Conservation (phyloP, 129 eudicot species). For the Pulicaria dysenterica region DNA sequence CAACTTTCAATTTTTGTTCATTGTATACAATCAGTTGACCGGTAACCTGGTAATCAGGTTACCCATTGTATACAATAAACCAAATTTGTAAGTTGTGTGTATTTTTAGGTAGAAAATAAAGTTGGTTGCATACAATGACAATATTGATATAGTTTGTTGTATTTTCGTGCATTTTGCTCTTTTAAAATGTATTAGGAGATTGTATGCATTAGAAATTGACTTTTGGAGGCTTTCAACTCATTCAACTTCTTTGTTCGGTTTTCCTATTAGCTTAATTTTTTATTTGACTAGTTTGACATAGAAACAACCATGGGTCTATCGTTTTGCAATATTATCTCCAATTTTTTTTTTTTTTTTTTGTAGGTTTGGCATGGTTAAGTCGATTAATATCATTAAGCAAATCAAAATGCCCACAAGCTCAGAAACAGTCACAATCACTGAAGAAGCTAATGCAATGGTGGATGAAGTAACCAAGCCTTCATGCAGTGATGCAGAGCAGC, state of each 20-base stretch:
- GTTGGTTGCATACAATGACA: too few species aligned
- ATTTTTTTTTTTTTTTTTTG: slow-evolving; percentile 26
- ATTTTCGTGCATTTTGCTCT: too few species aligned
- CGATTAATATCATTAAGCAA: slow-evolving; percentile 65
- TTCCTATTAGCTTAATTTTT: not conserved
- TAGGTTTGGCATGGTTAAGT: slow-evolving; percentile 89
- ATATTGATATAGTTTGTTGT: too few species aligned
- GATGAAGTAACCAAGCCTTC: slow-evolving; percentile 13
- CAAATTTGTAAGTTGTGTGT: too few species aligned
- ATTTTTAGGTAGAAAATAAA: too few species aligned
- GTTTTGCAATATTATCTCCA: not conserved
- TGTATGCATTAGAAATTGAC: not conserved
- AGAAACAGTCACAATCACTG: slow-evolving; percentile 32
- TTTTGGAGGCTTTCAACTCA: not conserved
- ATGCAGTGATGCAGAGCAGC: slow-evolving; percentile 29
- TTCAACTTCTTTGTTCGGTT: not conserved
- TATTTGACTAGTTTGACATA: not conserved
- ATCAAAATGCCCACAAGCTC: slow-evolving; percentile 17
- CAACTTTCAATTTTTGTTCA: too few species aligned
- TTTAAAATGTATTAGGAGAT: not conserved
- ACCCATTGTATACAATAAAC: too few species aligned
- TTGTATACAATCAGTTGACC: too few species aligned
- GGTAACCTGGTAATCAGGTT: too few species aligned
- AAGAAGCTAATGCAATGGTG: slow-evolving; percentile 22
- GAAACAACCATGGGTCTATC: slow-evolving; percentile 6